Percentiles rank a stretch among this genome's conserved stretches.
These are phyloP conservation scores for Abrus pulchellus DNA, from an alignment of 306 rosid genomes.

Conservation along the genomic window DNA sequence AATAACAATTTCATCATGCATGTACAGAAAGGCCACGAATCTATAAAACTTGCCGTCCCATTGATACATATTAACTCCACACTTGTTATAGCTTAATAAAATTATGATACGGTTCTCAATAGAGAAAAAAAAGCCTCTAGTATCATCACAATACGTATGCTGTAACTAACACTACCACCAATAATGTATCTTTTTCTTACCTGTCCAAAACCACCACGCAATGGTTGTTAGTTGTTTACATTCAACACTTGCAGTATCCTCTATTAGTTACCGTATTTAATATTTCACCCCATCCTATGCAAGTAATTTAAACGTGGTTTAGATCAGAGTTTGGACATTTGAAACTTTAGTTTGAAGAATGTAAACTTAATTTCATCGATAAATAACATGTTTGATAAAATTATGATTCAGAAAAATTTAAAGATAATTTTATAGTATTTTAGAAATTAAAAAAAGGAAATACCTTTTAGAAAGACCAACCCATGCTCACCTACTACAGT, in stretches of 20 bases:
- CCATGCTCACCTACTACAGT: too few species aligned
- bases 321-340: background rate
- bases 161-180: constrained; percentile 45
- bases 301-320: background rate
- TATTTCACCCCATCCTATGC: background rate
- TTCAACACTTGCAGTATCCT: background rate
- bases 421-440: background rate
- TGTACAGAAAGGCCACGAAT: constrained; percentile 7
- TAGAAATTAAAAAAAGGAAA: background rate
- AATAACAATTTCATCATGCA: background rate
- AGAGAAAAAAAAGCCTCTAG: constrained; percentile 16
- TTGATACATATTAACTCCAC: background rate
- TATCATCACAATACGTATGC: constrained; percentile 46
- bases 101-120: constrained; percentile 4
- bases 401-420: background rate
- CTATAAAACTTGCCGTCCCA: background rate
- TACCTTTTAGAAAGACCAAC: too few species aligned
- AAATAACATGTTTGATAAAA: background rate
- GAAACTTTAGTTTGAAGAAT: background rate
- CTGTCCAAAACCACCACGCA: constrained; percentile 18
- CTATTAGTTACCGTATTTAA: background rate
- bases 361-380: background rate
- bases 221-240: constrained; percentile 8
- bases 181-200: constrained; percentile 23
- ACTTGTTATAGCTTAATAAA: background rate